Conservation (phyloP, 345 rosid genomes). For the Euphorbia peplus region DNA sequence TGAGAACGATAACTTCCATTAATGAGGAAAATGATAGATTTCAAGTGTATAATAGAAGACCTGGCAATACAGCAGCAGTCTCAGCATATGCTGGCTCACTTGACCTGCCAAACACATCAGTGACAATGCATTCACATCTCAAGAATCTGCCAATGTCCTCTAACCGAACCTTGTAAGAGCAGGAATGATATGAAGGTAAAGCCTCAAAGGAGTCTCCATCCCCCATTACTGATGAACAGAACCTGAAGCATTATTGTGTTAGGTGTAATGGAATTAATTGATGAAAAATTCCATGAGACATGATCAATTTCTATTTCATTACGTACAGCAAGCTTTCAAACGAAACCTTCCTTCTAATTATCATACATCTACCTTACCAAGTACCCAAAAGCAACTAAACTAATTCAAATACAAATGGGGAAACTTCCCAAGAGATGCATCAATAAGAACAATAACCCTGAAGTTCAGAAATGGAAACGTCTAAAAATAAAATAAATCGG, state of each 20-base stretch:
- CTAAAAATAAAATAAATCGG: constrained; percentile 1
- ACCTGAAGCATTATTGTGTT: constrained; percentile 51
- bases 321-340: constrained; percentile 9
- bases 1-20: neutral
- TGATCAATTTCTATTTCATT: neutral
- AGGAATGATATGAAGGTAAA: constrained; percentile 56
- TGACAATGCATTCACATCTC: constrained; percentile 90
- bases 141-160: constrained; percentile 83
- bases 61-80: constrained; percentile 76
- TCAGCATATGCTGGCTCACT: constrained; percentile 72
- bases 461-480: neutral
- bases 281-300: neutral
- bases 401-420: neutral
- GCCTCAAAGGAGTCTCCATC: constrained; percentile 56
- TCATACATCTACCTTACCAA: neutral
- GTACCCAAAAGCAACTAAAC: neutral
- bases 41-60: constrained; percentile 29
- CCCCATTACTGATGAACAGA: constrained; percentile 49
- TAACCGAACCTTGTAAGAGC: constrained; percentile 72
- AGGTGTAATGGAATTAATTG: constrained; percentile 8
- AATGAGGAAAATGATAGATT: neutral
- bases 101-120: constrained; percentile 91
- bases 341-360: neutral
- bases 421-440: neutral
- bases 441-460: neutral